phyloP scores from a whole-genome alignment of 805 yeast genomes.

The Hanseniaspora hatyaiensis region DNA sequence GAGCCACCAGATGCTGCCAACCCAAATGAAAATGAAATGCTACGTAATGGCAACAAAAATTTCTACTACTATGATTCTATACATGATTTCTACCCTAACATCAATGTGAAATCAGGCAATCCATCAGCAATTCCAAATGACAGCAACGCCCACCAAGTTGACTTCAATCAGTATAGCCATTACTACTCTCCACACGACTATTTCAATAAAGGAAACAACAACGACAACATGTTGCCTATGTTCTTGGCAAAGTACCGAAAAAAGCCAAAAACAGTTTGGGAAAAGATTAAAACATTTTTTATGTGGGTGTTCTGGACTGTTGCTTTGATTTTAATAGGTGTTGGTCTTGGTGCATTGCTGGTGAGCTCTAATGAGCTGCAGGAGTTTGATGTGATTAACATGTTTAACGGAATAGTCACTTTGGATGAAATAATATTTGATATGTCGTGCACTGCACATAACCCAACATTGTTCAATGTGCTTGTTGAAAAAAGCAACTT shows the following conservation, averaged over 20 bases:
- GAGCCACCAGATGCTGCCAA: background rate
- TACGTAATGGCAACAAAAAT: slow-evolving; percentile 4
- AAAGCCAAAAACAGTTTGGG: slow-evolving; percentile 26
- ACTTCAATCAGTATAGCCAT: background rate
- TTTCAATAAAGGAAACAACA: slow-evolving; percentile 20
- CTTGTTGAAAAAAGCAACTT: slow-evolving; percentile 53
- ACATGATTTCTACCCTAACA: slow-evolving; percentile 9
- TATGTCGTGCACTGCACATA: slow-evolving; percentile 63
- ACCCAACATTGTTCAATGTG: slow-evolving; percentile 75
- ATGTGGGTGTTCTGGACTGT: slow-evolving; percentile 31
- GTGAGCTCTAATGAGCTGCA: slow-evolving; percentile 80
- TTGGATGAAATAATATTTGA: slow-evolving; percentile 78
- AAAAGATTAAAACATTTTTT: slow-evolving; percentile 28
- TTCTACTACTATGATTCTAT: slow-evolving; percentile 9
- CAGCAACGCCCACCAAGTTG: background rate
- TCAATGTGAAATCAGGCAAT: background rate
- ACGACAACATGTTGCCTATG: background rate
- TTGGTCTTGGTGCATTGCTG: slow-evolving; percentile 67
- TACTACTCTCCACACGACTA: slow-evolving; percentile 42
- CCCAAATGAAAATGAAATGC: background rate
- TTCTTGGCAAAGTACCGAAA: slow-evolving; percentile 12
- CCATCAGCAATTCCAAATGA: no score
- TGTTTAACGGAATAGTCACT: slow-evolving; percentile 63
- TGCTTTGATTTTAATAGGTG: slow-evolving; percentile 56
- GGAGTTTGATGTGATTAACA: slow-evolving; percentile 46